phyloP scores from a whole-genome alignment of 129 eudicot genomes.

The Lactuca saligna region DNA sequence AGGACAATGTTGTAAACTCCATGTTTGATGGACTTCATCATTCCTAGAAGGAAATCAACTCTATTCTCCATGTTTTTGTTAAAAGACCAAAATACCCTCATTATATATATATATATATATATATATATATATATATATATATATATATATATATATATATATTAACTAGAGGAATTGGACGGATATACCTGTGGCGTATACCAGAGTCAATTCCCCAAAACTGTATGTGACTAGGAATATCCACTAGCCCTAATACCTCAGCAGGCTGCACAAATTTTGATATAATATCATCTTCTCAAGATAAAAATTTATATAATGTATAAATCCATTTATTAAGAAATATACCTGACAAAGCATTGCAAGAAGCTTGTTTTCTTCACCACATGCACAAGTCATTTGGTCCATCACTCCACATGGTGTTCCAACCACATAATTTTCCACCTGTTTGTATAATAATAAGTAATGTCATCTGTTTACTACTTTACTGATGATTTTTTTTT shows the following conservation, averaged over 20 bases:
- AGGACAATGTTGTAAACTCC: too few species aligned
- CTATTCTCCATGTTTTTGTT: too few species aligned
- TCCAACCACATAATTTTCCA: conserved; percentile 72
- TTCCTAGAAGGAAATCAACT: too few species aligned
- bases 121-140: too few species aligned
- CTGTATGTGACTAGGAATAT: conserved; percentile 86
- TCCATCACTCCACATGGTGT: conserved; percentile 95
- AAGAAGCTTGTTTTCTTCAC: conserved; percentile 80
- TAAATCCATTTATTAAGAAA: neutral
- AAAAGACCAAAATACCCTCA: too few species aligned
- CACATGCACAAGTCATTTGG: conserved; percentile 88
- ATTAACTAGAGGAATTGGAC: neutral
- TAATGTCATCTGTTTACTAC: neutral
- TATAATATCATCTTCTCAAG: conserved; percentile 1
- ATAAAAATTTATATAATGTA: neutral
- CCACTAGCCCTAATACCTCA: conserved; percentile 91
- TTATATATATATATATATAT: too few species aligned
- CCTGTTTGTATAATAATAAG: conserved; percentile 29
- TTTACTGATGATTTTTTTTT: too few species aligned
- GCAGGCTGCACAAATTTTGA: conserved; percentile 74
- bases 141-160: too few species aligned
- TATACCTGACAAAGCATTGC: conserved; percentile 85
- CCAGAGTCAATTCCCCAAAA: conserved; percentile 99
- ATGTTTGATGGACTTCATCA: too few species aligned
- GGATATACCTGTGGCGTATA: conserved; percentile 71